phyloP scores from a whole-genome alignment of 1,139 yeast genomes.

The Saccharomyces hybrid region DNA sequence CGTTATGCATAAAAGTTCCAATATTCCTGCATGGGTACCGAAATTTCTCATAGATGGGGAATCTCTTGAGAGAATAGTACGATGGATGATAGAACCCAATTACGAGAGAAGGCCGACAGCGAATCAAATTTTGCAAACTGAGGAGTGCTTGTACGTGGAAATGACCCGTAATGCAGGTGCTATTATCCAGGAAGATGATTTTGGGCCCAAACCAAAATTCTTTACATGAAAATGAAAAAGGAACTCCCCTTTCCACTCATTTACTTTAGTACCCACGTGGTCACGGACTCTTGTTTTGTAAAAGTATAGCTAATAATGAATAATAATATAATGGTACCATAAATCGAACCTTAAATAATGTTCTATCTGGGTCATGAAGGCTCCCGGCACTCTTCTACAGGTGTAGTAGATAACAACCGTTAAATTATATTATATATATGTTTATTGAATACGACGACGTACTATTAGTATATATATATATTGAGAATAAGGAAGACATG shows the following conservation, averaged over 20 bases:
- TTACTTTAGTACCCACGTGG: too few relatives aligned
- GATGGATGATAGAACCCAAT: constrained; percentile 83
- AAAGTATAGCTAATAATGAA: too few relatives aligned
- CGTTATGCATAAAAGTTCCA: constrained; percentile 4
- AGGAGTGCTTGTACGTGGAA: constrained; percentile 75
- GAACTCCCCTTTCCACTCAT: too few relatives aligned
- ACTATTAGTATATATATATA: constrained; percentile 3
- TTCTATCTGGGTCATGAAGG: too few relatives aligned
- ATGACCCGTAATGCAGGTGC: constrained; percentile 87
- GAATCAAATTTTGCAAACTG: constrained; percentile 52
- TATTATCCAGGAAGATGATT: constrained; percentile 92
- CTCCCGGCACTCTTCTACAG: too few relatives aligned
- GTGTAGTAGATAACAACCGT: neutral
- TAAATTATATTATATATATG: constrained; percentile 2
- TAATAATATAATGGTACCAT: too few relatives aligned
- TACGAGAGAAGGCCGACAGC: constrained; percentile 84
- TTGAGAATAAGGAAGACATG: constrained; percentile 6
- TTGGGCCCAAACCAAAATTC: constrained; percentile 63
- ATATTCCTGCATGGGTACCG: constrained; percentile 77
- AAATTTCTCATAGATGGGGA: constrained; percentile 69
- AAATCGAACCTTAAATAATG: too few relatives aligned
- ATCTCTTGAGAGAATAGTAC: constrained; percentile 71
- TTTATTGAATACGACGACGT: neutral
- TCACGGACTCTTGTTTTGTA: too few relatives aligned
- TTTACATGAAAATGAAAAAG: too few relatives aligned